Base-by-base conservation (phyloP, 352 stramenopile species). In the Pythium coloratum region DNA sequence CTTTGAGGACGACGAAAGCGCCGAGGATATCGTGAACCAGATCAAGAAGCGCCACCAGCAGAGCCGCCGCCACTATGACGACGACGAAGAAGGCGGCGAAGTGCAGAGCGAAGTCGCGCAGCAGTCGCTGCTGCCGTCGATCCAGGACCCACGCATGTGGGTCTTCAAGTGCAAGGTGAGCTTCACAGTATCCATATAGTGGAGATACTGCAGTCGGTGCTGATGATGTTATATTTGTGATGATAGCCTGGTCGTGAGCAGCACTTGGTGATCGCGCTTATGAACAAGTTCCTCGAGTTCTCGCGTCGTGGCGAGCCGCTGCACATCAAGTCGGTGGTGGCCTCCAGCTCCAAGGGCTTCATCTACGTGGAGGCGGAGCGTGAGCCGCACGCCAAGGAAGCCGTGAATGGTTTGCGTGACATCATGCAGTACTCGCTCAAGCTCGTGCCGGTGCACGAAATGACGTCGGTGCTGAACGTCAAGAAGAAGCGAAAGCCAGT, bases 211-310 rank as follows among this genome's bases (percentile, higher is more conserved):
- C 5, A 53, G 20, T 38, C 33, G 18, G 33, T 1, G 6, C 4
- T 36, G 28, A 14, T 36, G 50, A 38, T 54, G 14, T 20, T 67
- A 55, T 7, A 44, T 58, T 9, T 67, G 20, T 56, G 51, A 64
- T 40, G 36, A 10, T 60, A 86, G 72, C 87, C 88, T 47, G 88
- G 88, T 28, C 85, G 86, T 28, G 88, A 96, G 61, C 87, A 96
- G 70, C 84, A 96, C 63, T 76, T 95, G 14, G 88, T 96, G 18
- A 76, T 95, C 30, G 83, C 87, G 14, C 76, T 96, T 62, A 96
- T 96, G 88, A 95, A 96, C 77, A 96, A 96, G 71, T 95, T 92
- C 55, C 73, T 96, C 32, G 87, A 96, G 49, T 91, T 96, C 66
- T 70, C 83, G 12, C 84, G 86, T 14, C 88, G 85, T n/a, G 88